A percentile compares a stretch with the other conserved stretches of the same genome.
phyloP scores from a whole-genome alignment of 768 basidiomycete species.

The Cystobasidium ongulense region DNA sequence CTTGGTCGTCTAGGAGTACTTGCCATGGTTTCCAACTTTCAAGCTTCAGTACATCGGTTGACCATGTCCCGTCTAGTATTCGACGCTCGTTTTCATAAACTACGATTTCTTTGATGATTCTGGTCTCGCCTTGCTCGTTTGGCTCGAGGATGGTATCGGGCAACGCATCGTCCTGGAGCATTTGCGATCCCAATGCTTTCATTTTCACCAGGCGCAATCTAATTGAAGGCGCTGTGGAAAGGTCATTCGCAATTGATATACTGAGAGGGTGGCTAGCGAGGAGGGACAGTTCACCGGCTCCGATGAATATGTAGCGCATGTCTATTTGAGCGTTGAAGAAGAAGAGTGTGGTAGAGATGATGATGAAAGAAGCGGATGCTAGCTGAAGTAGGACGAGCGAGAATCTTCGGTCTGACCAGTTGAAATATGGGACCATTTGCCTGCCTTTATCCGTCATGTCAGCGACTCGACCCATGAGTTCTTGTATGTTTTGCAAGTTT shows the following conservation, averaged over 20 bases:
- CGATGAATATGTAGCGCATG: conserved; percentile 35
- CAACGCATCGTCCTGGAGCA: conserved; percentile 14
- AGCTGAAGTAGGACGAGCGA: conserved; percentile 37
- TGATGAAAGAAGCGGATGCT: conserved; percentile 28
- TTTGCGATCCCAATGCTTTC: not conserved
- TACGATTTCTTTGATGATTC: conserved; percentile 10
- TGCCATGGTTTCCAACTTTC: conserved; percentile 16
- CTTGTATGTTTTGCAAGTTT: conserved; percentile 41
- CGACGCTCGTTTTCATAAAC: conserved; percentile 23
- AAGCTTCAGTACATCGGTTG: not conserved
- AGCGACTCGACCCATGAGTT: conserved; percentile 40
- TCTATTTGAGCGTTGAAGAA: conserved; percentile 31
- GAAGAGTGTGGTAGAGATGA: conserved; percentile 28
- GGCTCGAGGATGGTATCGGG: conserved; percentile 14
- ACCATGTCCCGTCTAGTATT: conserved; percentile 18
- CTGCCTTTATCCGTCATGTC: conserved; percentile 38
- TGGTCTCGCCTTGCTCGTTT: conserved; percentile 1
- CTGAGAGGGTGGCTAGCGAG: conserved; percentile 35
- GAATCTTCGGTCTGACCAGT: conserved; percentile 36
- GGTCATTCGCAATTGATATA: not conserved
- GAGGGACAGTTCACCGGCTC: conserved; percentile 34
- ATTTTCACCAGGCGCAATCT: not conserved
- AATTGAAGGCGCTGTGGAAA: not conserved
- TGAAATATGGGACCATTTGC: conserved; percentile 36
- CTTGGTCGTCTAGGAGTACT: not conserved